Evolutionary conservation across 164 flowering plant genomes (phyloP), one percentile per base, ranked within the genome.

Genomic region (Magnolia kwangsiensis): DNA sequence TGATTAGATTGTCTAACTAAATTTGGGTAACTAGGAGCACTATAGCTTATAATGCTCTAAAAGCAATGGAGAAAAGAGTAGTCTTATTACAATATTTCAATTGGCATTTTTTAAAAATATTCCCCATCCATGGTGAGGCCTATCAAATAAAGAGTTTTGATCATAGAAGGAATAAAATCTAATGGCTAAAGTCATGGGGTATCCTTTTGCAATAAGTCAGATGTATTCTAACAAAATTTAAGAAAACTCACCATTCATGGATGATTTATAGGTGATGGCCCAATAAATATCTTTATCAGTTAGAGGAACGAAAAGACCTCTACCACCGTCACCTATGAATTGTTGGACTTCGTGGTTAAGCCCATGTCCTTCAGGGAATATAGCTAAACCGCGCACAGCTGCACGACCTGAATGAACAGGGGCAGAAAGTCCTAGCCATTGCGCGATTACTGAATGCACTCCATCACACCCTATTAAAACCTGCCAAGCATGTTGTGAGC

Each of bases 401-500:
- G 69, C 71, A 89, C 29, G 78, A 16, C 91, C 89, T 1, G 88
- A 81, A 58, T 80, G 37, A 0, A 84, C 81, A 0, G 88, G 85
- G 1, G 72, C 82, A 0, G 29, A 7, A 1, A 90, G 83, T 8
- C 88, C 89, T 29, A 90, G 72, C 88, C 88, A 86, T 1, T 65
- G 80, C 20, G 89, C 88, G 73, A 90, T 88, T n/a, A 74, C 70
- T 0, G 93, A 90, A 84, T 87, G 85, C 23, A 85, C 86, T 51
- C 91, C 91, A 50, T 90, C 91, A 50, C 91, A 90, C 51, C 93
- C 93, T 8, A 88, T 84, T 74, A 90, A 61, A 45, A 82, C 81
- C 91, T 86, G 69, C 58, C 31, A 27, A 27, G 29, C 29, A 1
- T 27, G 29, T 27, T 27, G 29, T 27, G 29, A 27, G 29, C 0